These are phyloP conservation scores for Ceratocystis diversiconidia DNA, from an alignment of 2,329 filamentous ascomycete species.

Conservation along the genomic window DNA sequence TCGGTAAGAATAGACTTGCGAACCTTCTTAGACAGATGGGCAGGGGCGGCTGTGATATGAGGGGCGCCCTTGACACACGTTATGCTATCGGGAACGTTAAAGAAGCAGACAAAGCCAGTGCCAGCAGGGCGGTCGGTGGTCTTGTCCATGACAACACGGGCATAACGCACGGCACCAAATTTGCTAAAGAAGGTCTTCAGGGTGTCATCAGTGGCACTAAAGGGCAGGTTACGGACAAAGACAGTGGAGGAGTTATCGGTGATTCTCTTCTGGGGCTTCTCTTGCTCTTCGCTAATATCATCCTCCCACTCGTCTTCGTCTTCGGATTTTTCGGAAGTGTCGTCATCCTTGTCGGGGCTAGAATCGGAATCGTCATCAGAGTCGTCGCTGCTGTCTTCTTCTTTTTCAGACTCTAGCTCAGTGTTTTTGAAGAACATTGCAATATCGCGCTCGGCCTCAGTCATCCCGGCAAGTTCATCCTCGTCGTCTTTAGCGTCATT, in stretches of 20 bases:
- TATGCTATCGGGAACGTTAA: slow-evolving; percentile 58
- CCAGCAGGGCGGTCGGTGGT: slow-evolving; percentile 76
- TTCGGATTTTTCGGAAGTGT: slow-evolving; percentile 32
- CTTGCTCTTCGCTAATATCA: slow-evolving; percentile 33
- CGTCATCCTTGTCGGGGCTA: slow-evolving; percentile 30
- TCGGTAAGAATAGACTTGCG: slow-evolving; percentile 80
- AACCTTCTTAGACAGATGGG: slow-evolving; percentile 28
- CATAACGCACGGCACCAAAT: slow-evolving; percentile 83
- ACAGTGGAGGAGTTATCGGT: slow-evolving; percentile 62
- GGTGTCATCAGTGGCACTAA: slow-evolving; percentile 67
- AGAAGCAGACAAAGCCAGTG: slow-evolving; percentile 92
- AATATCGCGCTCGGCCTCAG: slow-evolving; percentile 29
- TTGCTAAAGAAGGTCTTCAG: slow-evolving; percentile 74
- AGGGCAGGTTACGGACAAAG: slow-evolving; percentile 90
- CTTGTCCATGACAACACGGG: slow-evolving; percentile 76
- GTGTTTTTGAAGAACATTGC: slow-evolving; percentile 43
- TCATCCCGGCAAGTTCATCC: slow-evolving; percentile 22
- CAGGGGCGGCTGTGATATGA: slow-evolving; percentile 30
- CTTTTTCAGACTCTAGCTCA: slow-evolving; percentile 44
- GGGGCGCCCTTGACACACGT: slow-evolving; percentile 65
- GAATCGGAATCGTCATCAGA: slow-evolving; percentile 32
- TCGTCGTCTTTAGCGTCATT: slow-evolving; percentile 24
- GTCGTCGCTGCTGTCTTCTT: slow-evolving; percentile 33
- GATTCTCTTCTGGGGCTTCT: slow-evolving; percentile 33
- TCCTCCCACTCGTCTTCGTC: slow-evolving; percentile 31